Evolutionary conservation across 495 filamentous ascomycete species (phyloP), one percentile per base, ranked within the genome.

Genomic region (Penicillium paradoxum): DNA sequence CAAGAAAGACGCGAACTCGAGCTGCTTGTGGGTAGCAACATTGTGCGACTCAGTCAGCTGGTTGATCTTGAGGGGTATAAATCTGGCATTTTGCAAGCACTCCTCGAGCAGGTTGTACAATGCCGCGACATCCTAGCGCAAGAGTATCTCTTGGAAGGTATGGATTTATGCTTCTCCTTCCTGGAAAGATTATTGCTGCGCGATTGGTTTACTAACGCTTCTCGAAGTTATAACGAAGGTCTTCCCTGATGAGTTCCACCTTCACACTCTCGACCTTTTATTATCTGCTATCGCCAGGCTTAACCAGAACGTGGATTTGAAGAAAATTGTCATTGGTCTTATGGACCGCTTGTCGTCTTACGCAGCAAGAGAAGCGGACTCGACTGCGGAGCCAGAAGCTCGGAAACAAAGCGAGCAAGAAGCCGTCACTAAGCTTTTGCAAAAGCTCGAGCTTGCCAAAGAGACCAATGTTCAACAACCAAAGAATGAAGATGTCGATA

Each of bases 211-310:
- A 43, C 68, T 76, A 57, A 68, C 21, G n/a, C 36, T 37, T 44
- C 27, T 48, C 19, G 18, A 58, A 88, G 95, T 98, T 54, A 92
- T 98, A 56, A 98, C 95, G 2, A 95, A 98, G 71, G 93, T 98
- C 39, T 98, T 98, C 73, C 95, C 93, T 2, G 93, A 98, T 73
- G 93, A 98, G 68, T 98, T 90, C 65, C 93, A 98, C 66, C 82
- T 98, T 11, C 91, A 97, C 64, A 97, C 93, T 0, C 79, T 98
- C 13, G 95, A 98, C 63, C 86, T 95, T 62, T 84, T 98, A 58
- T 81, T 98, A 25, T 91, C 86, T 22, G 92, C 91, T 3, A 95
- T 95, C 27, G 88, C 92, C 19, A 77, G 91, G 53, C 79, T 98
- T 39, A 95, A 97, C 58, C 93, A 90, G 2, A 87, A 96, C 68